Conservation (phyloP, 1,284 basidiomycete genomes). For the Thelephora terrestris region DNA sequence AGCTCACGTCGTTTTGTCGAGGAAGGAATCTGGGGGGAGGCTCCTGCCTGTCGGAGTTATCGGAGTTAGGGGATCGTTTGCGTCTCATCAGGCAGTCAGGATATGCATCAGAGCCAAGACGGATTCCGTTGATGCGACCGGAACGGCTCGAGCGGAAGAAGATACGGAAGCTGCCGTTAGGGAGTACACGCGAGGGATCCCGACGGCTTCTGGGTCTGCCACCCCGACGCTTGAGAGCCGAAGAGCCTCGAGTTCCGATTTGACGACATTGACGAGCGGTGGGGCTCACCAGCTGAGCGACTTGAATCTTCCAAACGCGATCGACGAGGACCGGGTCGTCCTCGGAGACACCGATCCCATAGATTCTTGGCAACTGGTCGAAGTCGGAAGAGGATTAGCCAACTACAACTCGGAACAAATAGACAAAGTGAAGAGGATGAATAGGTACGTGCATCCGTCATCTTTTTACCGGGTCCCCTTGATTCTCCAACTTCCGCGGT, state of each 20-base stretch:
- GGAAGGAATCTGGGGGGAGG: constrained; percentile 81
- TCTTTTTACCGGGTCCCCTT: constrained; percentile 1
- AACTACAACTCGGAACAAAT: constrained; percentile 97
- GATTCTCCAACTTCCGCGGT: too few relatives aligned
- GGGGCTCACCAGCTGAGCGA: too few relatives aligned
- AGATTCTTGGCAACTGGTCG: constrained; percentile 69
- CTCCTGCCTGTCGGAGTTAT: constrained; percentile 87
- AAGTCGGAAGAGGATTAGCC: constrained; percentile 89
- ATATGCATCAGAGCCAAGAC: constrained; percentile 48
- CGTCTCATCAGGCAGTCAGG: constrained; percentile 87
- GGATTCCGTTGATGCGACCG: not conserved
- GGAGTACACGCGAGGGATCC: constrained; percentile 18
- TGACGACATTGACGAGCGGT: not conserved
- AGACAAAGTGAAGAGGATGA: constrained; percentile 77
- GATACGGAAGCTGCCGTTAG: constrained; percentile 20
- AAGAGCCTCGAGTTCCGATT: not conserved
- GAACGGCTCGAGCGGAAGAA: constrained; percentile 15
- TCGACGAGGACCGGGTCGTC: constrained; percentile 22
- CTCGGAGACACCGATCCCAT: constrained; percentile 23
- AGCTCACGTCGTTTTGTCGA: constrained; percentile 78
- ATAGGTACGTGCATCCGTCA: constrained; percentile 53
- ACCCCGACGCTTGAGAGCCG: constrained; percentile 26
- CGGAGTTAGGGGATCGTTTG: constrained; percentile 82
- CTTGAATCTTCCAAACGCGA: not conserved
- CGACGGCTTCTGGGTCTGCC: constrained; percentile 23